These are phyloP conservation scores for Scheffersomyces lignicola DNA, from an alignment of 1,139 yeast genomes.

Conservation along the genomic window DNA sequence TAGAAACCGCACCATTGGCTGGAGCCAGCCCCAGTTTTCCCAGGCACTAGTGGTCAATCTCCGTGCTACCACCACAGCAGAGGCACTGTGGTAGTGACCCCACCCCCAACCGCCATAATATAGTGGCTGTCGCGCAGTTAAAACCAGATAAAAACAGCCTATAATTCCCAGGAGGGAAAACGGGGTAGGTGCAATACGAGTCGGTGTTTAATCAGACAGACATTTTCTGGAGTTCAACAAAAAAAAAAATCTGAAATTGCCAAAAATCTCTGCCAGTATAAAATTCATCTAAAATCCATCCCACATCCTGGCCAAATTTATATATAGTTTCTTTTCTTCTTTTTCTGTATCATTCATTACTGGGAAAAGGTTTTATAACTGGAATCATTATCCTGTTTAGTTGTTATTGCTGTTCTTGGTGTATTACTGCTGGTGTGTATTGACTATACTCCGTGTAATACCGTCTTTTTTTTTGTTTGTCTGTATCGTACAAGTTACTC, in stretches of 20 bases:
- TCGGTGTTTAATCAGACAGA: constrained; percentile 1
- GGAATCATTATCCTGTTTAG: neutral
- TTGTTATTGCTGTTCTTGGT: neutral
- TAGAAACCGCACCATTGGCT: too few relatives aligned
- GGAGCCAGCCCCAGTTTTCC: too few relatives aligned
- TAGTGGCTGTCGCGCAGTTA: too few relatives aligned
- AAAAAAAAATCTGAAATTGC: neutral
- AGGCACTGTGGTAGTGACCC: too few relatives aligned
- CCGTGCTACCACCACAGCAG: too few relatives aligned
- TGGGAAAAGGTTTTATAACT: neutral
- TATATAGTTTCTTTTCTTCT: neutral
- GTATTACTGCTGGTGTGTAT: neutral
- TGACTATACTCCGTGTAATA: neutral
- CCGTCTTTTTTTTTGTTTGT: constrained; percentile 1
- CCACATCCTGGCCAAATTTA: neutral
- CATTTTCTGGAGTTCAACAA: neutral
- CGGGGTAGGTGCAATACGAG: too few relatives aligned
- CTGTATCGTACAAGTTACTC: neutral
- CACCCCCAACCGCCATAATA: too few relatives aligned
- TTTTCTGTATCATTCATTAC: constrained; percentile 2
- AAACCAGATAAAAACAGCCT: too few relatives aligned
- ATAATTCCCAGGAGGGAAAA: too few relatives aligned
- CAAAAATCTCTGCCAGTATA: neutral
- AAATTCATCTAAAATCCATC: constrained; percentile 1
- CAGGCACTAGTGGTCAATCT: too few relatives aligned